Percentiles rank a stretch among this genome's conserved stretches.
Evolutionary conservation across 805 yeast species (phyloP).

Genomic region (Hanseniaspora pseudoguilliermondii): DNA sequence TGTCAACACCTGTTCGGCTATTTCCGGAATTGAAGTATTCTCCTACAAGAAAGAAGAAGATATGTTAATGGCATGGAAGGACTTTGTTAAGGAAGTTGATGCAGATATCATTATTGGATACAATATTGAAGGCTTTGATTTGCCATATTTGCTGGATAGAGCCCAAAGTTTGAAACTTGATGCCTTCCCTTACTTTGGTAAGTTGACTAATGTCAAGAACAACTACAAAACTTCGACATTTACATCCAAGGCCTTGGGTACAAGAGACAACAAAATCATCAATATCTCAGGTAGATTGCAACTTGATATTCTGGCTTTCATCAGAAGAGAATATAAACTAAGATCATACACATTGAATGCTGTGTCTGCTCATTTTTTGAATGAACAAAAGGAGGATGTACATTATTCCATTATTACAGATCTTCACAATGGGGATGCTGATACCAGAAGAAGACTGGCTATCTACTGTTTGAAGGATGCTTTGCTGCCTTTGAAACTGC

Average conservation of each 20-base stretch:
- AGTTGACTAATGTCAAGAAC: constrained; percentile 55
- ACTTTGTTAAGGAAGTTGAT: constrained; percentile 71
- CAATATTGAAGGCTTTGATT: constrained; percentile 86
- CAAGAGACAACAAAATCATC: constrained; percentile 79
- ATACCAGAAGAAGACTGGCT: constrained; percentile 87
- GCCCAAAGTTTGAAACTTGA: constrained; percentile 57
- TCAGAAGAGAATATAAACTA: constrained; percentile 87
- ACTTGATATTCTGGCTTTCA: constrained; percentile 78
- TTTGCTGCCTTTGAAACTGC: constrained; percentile 69
- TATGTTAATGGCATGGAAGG: constrained; percentile 75
- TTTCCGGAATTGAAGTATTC: constrained; percentile 83
- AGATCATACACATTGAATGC: constrained; percentile 91
- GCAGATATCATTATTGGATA: constrained; percentile 97
- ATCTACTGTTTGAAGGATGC: constrained; percentile 97
- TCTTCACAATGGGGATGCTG: constrained; percentile 80
- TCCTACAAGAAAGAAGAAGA: constrained; percentile 65
- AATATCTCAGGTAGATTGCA: constrained; percentile 96
- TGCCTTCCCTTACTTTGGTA: constrained; percentile 76
- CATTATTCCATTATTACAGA: constrained; percentile 94
- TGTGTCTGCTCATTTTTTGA: constrained; percentile 83
- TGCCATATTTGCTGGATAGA: constrained; percentile 83
- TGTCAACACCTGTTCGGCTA: constrained; percentile 78
- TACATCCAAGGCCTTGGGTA: constrained; percentile 92
- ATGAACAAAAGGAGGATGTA: constrained; percentile 96
- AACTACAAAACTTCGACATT: constrained; percentile 71